Evolutionary conservation across 2,329 filamentous ascomycete genomes (phyloP).

Genomic region (Aspergillus sp.): DNA sequence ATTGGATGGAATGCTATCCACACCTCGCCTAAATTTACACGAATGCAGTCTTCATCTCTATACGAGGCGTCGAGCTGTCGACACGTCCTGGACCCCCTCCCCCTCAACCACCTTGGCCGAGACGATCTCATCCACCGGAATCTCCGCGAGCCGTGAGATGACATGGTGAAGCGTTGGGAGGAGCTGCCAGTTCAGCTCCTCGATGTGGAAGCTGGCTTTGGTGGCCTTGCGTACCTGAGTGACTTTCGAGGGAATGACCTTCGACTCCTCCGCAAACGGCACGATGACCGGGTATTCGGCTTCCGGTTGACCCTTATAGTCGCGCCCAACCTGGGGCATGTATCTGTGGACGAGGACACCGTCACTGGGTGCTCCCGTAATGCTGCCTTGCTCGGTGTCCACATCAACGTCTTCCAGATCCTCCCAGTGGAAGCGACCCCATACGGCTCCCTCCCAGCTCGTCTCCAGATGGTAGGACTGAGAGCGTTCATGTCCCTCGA

Average conservation of each 20-base stretch:
- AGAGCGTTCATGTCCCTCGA: slow-evolving; percentile 44
- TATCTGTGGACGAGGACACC: slow-evolving; percentile 58
- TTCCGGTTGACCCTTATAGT: slow-evolving; percentile 50
- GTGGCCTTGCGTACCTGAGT: slow-evolving; percentile 26
- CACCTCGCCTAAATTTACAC: neutral
- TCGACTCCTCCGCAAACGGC: slow-evolving; percentile 31
- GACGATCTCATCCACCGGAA: slow-evolving; percentile 59
- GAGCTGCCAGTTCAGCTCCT: slow-evolving; percentile 51
- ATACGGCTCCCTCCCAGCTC: slow-evolving; percentile 45
- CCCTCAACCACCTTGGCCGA: slow-evolving; percentile 57
- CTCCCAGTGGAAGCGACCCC: slow-evolving; percentile 38
- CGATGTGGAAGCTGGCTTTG: slow-evolving; percentile 49
- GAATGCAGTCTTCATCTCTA: neutral
- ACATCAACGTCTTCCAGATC: slow-evolving; percentile 30
- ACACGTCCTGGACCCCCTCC: slow-evolving; percentile 46
- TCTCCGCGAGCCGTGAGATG: slow-evolving; percentile 50
- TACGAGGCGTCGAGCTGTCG: slow-evolving; percentile 12
- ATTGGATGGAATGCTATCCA: neutral
- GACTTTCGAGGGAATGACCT: slow-evolving; percentile 25
- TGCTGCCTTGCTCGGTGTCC: slow-evolving; percentile 19
- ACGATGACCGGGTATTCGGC: slow-evolving; percentile 53
- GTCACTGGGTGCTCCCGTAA: slow-evolving; percentile 36
- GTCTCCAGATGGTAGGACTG: slow-evolving; percentile 41
- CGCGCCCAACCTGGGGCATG: slow-evolving; percentile 54
- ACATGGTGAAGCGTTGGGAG: slow-evolving; percentile 64